These are phyloP conservation scores for Auxenochlorella pyrenoidosa DNA, from an alignment of 139 green algal genomes.

Conservation along the genomic window DNA sequence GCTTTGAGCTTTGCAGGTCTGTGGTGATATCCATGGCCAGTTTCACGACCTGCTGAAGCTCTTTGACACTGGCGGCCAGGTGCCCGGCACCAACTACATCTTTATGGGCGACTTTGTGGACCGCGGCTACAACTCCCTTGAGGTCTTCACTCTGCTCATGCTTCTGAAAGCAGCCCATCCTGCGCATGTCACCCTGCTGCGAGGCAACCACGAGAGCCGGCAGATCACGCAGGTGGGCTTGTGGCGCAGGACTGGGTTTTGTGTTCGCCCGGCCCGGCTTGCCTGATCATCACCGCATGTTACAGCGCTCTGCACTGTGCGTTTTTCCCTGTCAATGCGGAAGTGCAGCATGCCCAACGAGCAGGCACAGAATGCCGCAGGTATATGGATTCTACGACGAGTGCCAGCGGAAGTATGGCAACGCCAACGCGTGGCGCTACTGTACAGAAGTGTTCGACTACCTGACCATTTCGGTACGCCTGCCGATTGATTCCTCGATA, in stretches of 20 bases:
- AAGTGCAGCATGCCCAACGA: too few relatives aligned
- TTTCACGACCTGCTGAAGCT: slow-evolving; percentile 99
- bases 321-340: background rate
- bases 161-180: slow-evolving; percentile 96
- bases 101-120: slow-evolving; percentile 99
- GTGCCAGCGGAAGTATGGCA: slow-evolving; percentile 99
- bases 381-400: slow-evolving; percentile 99
- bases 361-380: slow-evolving; percentile 58
- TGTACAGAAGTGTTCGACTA: slow-evolving; percentile 99
- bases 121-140: slow-evolving; percentile 98
- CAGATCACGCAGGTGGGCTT: slow-evolving; percentile 97
- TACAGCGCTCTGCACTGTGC: background rate
- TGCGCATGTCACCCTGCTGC: slow-evolving; percentile 95
- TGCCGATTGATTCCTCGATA: background rate
- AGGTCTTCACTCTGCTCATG: slow-evolving; percentile 99
- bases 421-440: slow-evolving; percentile 99
- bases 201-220: slow-evolving; percentile 97
- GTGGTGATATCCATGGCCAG: slow-evolving; percentile 99
- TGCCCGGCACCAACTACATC: slow-evolving; percentile 98
- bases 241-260: background rate
- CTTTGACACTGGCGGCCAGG: slow-evolving; percentile 95
- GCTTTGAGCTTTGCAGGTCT: slow-evolving; percentile 74
- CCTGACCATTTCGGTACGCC: slow-evolving; percentile 84
- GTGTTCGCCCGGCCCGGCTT: too few relatives aligned
- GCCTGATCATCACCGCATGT: too few relatives aligned